Conservation (phyloP, 495 filamentous ascomycete genomes). For the Bathelium albidoporum region DNA sequence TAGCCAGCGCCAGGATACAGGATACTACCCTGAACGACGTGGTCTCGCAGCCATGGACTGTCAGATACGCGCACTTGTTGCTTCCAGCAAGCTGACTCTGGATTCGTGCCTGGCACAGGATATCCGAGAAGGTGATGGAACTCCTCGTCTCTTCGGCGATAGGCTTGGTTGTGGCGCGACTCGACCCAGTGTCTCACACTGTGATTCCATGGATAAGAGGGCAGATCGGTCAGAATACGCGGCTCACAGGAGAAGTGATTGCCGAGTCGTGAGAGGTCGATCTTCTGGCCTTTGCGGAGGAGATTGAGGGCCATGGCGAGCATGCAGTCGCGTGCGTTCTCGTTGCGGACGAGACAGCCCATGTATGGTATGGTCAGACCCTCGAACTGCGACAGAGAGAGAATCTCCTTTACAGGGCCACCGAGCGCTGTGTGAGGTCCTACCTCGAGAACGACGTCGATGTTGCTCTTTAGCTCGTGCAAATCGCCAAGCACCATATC, state of each 20-base stretch:
- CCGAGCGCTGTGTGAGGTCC: neutral
- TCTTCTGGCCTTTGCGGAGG: no score
- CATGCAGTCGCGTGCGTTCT: no score
- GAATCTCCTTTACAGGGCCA: neutral
- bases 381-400: no score
- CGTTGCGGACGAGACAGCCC: no score
- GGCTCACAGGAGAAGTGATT: no score
- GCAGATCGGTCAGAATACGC: no score
- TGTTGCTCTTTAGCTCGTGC: neutral
- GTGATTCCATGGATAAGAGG: constrained; percentile 19
- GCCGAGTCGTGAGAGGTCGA: no score
- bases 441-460: neutral
- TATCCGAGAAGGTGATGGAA: constrained; percentile 9
- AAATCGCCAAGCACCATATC: neutral
- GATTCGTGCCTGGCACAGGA: neutral
- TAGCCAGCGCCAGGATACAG: constrained; percentile 38
- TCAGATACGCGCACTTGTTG: constrained; percentile 26
- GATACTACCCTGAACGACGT: constrained; percentile 30
- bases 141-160: neutral
- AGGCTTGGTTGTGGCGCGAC: constrained; percentile 6
- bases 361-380: no score
- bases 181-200: constrained; percentile 12
- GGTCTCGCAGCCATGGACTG: constrained; percentile 36
- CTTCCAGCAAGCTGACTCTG: constrained; percentile 31
- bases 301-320: no score